Conservation (phyloP, 2,329 filamentous ascomycete genomes). For the Scedosporium apiospermum region DNA sequence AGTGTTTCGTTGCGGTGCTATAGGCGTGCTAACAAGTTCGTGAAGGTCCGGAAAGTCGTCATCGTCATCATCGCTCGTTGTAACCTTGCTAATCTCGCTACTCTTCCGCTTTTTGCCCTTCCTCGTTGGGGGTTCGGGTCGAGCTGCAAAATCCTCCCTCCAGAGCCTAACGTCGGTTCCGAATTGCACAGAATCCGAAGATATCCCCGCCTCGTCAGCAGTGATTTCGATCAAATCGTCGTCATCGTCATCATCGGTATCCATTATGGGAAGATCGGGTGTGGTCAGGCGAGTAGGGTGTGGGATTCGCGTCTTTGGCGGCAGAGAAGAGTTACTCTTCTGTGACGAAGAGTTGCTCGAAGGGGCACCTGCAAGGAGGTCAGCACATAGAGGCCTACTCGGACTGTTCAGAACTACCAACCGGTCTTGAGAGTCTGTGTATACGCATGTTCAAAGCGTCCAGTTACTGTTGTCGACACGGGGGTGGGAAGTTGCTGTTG, state of each 20-base stretch:
- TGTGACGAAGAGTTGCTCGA: neutral
- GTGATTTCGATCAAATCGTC: slow-evolving; percentile 5
- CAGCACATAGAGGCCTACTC: neutral
- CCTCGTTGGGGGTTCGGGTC: neutral
- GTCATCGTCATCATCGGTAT: neutral
- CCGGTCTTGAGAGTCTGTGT: neutral
- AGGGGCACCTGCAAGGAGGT: neutral
- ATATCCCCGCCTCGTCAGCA: slow-evolving; percentile 1
- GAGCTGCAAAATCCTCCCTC: slow-evolving; percentile 2
- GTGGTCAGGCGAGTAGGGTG: neutral
- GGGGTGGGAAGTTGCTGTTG: slow-evolving; percentile 4
- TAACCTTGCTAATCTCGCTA: slow-evolving; percentile 27
- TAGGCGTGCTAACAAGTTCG: slow-evolving; percentile 31
- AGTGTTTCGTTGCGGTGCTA: slow-evolving; percentile 16
- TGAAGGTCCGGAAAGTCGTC: slow-evolving; percentile 44
- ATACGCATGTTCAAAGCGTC: slow-evolving; percentile 4
- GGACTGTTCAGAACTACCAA: neutral
- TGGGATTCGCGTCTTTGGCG: neutral
- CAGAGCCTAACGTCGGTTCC: slow-evolving; percentile 3
- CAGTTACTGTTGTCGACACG: neutral
- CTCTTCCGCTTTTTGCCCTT: slow-evolving; percentile 41
- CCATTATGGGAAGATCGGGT: slow-evolving; percentile 2
- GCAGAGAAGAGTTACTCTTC: neutral
- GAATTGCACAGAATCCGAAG: slow-evolving; percentile 3
- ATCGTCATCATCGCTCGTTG: slow-evolving; percentile 14